Evolutionary conservation across 2,329 filamentous ascomycete genomes (phyloP), one percentile per base, ranked within the genome.

Genomic region (Botrytis deweyae): DNA sequence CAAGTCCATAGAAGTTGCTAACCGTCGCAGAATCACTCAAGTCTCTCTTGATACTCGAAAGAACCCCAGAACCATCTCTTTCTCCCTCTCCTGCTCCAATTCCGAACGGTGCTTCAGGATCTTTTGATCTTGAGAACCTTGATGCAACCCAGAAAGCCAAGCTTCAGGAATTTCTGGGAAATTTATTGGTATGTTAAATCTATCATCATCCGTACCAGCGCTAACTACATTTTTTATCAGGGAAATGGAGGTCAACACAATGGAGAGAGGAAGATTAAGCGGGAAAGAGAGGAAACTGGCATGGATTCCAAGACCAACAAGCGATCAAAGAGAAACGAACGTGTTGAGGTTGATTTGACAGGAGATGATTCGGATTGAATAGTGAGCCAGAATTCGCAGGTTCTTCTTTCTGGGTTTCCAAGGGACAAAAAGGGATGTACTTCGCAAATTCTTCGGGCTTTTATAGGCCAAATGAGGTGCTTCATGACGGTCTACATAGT

Each of bases 321-420:
- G 52, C 70, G 36, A 55, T 12, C 33, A 55, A 72, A n/a, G 40
- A 5, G 22, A 29, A n/a, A 18, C 22, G 3, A 29, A 44, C 61
- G 42, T 29, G 18, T 72, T 1, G 71, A 72, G 29, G n/a, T 72
- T 38, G 71, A 72, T 49, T 22, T 68, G 8, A 72, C 52, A 38
- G 29, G 36, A 68, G 71, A 68, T 16, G 29, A 61, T 42, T 68
- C 36, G 16, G 49, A 49, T 22, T 72, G 18, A 68, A 7, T 12
- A 12, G 0, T 55, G 25, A 40, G 18, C 29, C 0, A 18, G 25
- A 49, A 25, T 40, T 38, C 18, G 6, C 6, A 10, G 3, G n/a
- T n/a, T n/a, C n/a, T n/a, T n/a, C n/a, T n/a, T n/a, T n/a, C n/a
- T n/a, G n/a, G n/a, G n/a, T n/a, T n/a, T n/a, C n/a, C n/a, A n/a